Evolutionary conservation across 164 flowering plant species (phyloP).

Genomic region (Euptelea pleiosperma): DNA sequence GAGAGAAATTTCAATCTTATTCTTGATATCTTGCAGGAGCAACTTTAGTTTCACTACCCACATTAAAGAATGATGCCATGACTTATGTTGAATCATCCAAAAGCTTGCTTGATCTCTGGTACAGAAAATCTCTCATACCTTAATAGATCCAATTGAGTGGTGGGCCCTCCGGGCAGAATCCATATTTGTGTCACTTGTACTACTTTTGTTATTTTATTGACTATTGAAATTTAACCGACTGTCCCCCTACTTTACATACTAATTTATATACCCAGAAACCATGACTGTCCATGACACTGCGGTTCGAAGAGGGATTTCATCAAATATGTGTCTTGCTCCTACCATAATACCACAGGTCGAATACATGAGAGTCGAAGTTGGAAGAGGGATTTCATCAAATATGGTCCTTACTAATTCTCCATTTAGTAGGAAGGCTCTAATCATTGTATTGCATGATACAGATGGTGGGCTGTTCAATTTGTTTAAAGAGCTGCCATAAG

Average conservation of each 20-base stretch:
- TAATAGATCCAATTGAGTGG: too few relatives aligned
- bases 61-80: too few relatives aligned
- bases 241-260: slow-evolving; percentile 46
- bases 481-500: slow-evolving; percentile 37
- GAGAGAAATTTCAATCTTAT: too few relatives aligned
- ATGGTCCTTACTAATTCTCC: slow-evolving; percentile 24
- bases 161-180: too few relatives aligned
- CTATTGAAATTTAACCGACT: too few relatives aligned
- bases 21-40: too few relatives aligned
- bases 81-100: too few relatives aligned
- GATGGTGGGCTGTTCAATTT: slow-evolving; percentile 42
- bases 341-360: slow-evolving; percentile 27
- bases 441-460: slow-evolving; percentile 68
- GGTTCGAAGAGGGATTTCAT: slow-evolving; percentile 34
- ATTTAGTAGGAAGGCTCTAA: slow-evolving; percentile 45
- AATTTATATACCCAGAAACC: slow-evolving; percentile 64
- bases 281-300: slow-evolving; percentile 58
- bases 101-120: too few relatives aligned
- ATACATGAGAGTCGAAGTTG: slow-evolving; percentile 55
- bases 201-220: too few relatives aligned
- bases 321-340: slow-evolving; percentile 40
- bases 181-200: too few relatives aligned
- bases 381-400: slow-evolving; percentile 43
- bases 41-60: too few relatives aligned
- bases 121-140: too few relatives aligned